These are phyloP conservation scores for Funneliformis geosporum DNA, from an alignment of 192 early-diverging fungal species.

Conservation along the genomic window DNA sequence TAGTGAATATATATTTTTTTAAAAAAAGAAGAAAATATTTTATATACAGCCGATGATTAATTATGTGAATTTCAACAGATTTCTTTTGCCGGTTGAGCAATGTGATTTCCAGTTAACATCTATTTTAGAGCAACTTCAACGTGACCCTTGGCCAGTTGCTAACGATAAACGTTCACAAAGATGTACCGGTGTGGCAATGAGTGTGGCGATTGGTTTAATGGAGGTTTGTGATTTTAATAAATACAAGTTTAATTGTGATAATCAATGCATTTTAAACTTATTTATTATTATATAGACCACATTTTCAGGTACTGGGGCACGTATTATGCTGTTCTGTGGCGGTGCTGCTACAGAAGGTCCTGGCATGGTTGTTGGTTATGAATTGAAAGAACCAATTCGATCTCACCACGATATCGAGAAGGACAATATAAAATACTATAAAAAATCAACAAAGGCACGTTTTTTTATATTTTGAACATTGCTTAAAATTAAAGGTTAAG, in stretches of 20 bases:
- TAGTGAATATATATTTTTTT: neutral
- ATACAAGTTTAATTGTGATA: neutral
- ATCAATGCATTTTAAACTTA: neutral
- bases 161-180: slow-evolving; percentile 87
- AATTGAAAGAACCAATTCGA: slow-evolving; percentile 91
- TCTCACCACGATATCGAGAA: slow-evolving; percentile 99
- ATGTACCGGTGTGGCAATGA: slow-evolving; percentile 93
- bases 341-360: slow-evolving; percentile 95
- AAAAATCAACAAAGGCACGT: slow-evolving; percentile 84
- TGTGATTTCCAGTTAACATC: slow-evolving; percentile 96
- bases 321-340: slow-evolving; percentile 92
- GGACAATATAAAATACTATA: slow-evolving; percentile 88
- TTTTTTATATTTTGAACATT: neutral
- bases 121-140: slow-evolving; percentile 94
- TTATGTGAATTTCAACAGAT: slow-evolving; percentile 46
- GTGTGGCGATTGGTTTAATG: slow-evolving; percentile 88
- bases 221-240: slow-evolving; percentile 55
- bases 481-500: neutral
- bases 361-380: slow-evolving; percentile 89
- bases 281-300: slow-evolving; percentile 57
- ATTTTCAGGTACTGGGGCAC: slow-evolving; percentile 88
- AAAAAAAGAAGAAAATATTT: neutral
- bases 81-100: slow-evolving; percentile 89
- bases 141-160: slow-evolving; percentile 95
- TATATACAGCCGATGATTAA: neutral